Evolutionary conservation across 768 basidiomycete genomes (phyloP), one percentile per base, ranked within the genome.

Genomic region (Steccherinum ochraceum): DNA sequence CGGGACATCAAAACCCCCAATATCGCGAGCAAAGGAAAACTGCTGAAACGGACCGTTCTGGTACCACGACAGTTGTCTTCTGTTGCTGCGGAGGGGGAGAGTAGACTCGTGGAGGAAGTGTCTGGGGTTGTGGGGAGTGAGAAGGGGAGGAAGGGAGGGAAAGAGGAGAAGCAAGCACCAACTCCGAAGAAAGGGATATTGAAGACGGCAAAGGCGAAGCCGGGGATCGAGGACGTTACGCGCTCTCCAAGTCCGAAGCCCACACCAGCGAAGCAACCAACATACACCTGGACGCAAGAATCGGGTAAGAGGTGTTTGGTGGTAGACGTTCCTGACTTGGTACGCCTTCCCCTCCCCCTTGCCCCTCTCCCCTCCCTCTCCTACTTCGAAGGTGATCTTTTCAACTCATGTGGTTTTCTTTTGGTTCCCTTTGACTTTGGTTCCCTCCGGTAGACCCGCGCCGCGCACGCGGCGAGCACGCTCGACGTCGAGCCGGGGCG

Each of bases 1-100:
- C 78, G 86, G 20, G 73, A 79, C 45, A 80, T 91, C 53, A 76
- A 76, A 20, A 84, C 78, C 0, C 89, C 89, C 4, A 92, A 91
- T 64, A 87, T 92, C 48, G 67, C 76, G 2, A 81, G 81, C 48
- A 92, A 91, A 64, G 89, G 89, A n/a, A 77, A 73, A 58, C 76
- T 84, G 1, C 59, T 62, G 23, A 74, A 80, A 12, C 80, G 87
- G 26, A 76, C 74, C 12, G 81, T 81, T 1, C 61, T 70, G 40
- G 70, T 90, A 21, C 84, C 84, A 3, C 57, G 70, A 18, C 57
- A 68, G 3, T 65, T 80, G 19, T 62, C 65, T 35, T 7, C 30
- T 7, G 16, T 16, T 35, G 30, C 30, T 16, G 7, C 30, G 7
- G 30, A 35, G 1, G 57, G 57, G 4, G 26, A 52, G 4, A 43